Evolutionary conservation across 1,284 basidiomycete genomes (phyloP), one percentile per base, ranked within the genome.

Genomic region (Malassezia dermatis): DNA sequence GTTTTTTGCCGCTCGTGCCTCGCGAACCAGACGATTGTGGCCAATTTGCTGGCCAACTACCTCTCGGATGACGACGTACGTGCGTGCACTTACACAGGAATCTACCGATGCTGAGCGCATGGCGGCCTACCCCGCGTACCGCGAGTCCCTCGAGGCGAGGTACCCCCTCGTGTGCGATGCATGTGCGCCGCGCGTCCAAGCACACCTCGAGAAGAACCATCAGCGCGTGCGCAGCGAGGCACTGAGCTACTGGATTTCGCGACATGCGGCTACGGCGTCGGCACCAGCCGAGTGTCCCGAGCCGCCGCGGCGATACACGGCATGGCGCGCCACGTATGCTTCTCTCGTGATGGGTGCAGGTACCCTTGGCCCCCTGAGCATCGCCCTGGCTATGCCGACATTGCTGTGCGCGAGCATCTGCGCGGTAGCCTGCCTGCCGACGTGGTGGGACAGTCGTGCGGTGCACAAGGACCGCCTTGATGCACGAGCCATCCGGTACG

Each of bases 21-120:
- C 27, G 69, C 66, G 10, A 69, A 71, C 49, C 68, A 71, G 44
- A 61, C 64, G 11, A 53, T 71, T 19, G 61, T 61, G 4, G 50
- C 68, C 34, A 64, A 65, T 41, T 54, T 71, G 55, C 58, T 71
- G 12, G 60, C 68, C 10, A 62, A 66, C 53, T 66, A 68, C 43
- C 50, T 69, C 8, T 56, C 62, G 0, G 58, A 61, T 30, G 65
- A 67, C 24, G 51, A 58, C 2, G 56, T 59, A 43, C 50, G 59
- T 15, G 59, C 58, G 19, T 11, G 5, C 6, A 15, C 28, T 34
- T 34, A 34, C n/a, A 41, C 21, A 28, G 37, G 13, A 23, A 8
- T 4, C 12, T 1, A 19, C 24, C 1, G 67, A 64, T 49, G 35
- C 44, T 8, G 27, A 45, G 8, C 61, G 60, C 37, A 51, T 67